Evolutionary conservation across 2,329 filamentous ascomycete genomes (phyloP).

Genomic region (Sclerotinia subarctica): DNA sequence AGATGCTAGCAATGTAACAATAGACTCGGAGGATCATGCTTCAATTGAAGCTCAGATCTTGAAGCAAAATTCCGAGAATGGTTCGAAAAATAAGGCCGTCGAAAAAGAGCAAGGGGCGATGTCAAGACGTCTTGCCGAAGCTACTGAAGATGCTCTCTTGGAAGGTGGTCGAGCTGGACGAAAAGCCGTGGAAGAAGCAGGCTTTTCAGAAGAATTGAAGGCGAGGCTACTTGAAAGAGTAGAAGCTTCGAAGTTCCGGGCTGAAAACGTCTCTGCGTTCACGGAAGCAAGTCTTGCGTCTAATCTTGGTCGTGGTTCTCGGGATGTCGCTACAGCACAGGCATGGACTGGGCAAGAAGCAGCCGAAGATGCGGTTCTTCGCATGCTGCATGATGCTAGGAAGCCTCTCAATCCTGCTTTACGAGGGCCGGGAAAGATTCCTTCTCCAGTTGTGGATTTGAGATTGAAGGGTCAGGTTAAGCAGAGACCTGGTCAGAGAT

Average conservation of each 20-base stretch:
- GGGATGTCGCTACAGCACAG: slow-evolving; percentile 62
- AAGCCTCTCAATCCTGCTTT: slow-evolving; percentile 60
- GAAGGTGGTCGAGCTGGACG: slow-evolving; percentile 58
- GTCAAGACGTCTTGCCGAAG: slow-evolving; percentile 57
- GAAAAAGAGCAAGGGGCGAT: slow-evolving; percentile 41
- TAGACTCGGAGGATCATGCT: slow-evolving; percentile 16
- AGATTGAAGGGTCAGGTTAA: slow-evolving; percentile 45
- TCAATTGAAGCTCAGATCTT: slow-evolving; percentile 26
- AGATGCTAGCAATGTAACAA: slow-evolving; percentile 22
- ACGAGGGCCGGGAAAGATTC: slow-evolving; percentile 46
- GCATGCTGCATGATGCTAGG: slow-evolving; percentile 79
- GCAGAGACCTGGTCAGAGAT: slow-evolving; percentile 46
- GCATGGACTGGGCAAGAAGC: slow-evolving; percentile 79
- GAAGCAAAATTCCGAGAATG: slow-evolving; percentile 9
- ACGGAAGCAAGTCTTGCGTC: slow-evolving; percentile 48
- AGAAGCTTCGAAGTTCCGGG: slow-evolving; percentile 51
- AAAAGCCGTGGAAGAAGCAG: slow-evolving; percentile 58
- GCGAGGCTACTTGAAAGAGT: slow-evolving; percentile 55
- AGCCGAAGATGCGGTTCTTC: slow-evolving; percentile 70
- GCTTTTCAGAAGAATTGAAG: slow-evolving; percentile 63
- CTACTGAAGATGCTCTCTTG: slow-evolving; percentile 60
- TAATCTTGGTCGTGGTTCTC: slow-evolving; percentile 65
- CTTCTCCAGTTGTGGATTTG: slow-evolving; percentile 51
- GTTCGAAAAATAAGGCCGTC: not conserved
- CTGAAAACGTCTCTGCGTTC: slow-evolving; percentile 49